Evolutionary conservation across 177 flowering plant species (phyloP).

Genomic region (Vitis hybrid): DNA sequence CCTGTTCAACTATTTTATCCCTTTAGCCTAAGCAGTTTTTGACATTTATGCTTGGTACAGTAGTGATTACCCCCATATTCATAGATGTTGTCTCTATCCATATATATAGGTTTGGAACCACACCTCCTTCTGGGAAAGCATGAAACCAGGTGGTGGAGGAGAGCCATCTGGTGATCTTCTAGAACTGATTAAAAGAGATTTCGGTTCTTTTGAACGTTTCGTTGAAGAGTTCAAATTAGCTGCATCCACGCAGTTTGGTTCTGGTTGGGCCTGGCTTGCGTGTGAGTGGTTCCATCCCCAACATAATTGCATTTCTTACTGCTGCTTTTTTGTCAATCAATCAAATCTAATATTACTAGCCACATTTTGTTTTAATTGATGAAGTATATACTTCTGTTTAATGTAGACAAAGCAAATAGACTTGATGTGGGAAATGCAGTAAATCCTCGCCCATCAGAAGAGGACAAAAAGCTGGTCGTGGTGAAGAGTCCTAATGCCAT

Average conservation of each 20-base stretch:
- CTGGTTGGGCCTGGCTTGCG: constrained; percentile 99
- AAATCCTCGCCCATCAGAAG: constrained; percentile 74
- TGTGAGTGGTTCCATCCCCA: constrained; percentile 48
- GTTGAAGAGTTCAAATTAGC: constrained; percentile 60
- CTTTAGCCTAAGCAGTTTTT: too few species aligned
- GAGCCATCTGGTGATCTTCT: constrained; percentile 82
- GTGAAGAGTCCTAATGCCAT: constrained; percentile 95
- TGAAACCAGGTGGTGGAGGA: constrained; percentile 98
- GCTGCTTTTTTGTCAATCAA: background rate
- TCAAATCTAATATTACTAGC: background rate
- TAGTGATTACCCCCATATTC: background rate
- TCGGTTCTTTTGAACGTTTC: constrained; percentile 80
- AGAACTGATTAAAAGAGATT: constrained; percentile 74
- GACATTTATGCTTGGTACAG: too few species aligned
- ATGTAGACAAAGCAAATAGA: constrained; percentile 74
- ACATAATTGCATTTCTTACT: background rate
- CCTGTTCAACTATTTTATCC: too few species aligned
- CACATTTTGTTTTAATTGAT: background rate
- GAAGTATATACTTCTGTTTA: background rate
- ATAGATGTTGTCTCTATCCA: background rate
- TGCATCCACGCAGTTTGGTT: constrained; percentile 87
- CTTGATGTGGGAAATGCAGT: constrained; percentile 81
- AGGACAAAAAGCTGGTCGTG: constrained; percentile 81
- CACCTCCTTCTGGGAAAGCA: constrained; percentile 92
- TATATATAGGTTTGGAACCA: constrained; percentile 85